Evolutionary conservation across 2,329 filamentous ascomycete genomes (phyloP).

Genomic region (Diaporthe caulivora): DNA sequence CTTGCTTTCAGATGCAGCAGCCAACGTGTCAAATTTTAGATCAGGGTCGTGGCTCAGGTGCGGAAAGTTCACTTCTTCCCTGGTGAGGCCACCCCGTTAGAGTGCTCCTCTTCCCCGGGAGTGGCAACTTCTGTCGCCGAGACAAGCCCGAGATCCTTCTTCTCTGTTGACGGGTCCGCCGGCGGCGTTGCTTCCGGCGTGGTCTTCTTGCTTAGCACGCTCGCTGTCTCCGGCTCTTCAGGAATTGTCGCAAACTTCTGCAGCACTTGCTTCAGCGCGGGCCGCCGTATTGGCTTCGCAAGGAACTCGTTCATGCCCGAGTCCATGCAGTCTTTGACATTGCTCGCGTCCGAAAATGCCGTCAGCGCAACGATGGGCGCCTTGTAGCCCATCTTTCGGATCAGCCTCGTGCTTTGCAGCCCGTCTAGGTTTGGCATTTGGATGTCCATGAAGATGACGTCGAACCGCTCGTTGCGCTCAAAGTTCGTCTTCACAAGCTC

Average conservation of each 20-base stretch:
- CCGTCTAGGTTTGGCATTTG: slow-evolving; percentile 96
- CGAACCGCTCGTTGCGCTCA: slow-evolving; percentile 78
- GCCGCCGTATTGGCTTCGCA: slow-evolving; percentile 80
- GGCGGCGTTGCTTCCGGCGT: slow-evolving; percentile 46
- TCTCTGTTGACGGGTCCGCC: slow-evolving; percentile 9
- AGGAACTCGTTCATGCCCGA: slow-evolving; percentile 95
- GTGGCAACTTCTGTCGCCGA: slow-evolving; percentile 28
- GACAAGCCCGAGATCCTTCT: slow-evolving; percentile 13
- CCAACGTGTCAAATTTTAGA: no score
- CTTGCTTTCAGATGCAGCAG: neutral
- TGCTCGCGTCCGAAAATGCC: slow-evolving; percentile 91
- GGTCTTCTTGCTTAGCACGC: slow-evolving; percentile 49
- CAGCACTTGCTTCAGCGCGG: slow-evolving; percentile 86
- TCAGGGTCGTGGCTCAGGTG: neutral
- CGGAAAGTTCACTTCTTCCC: slow-evolving; percentile 25
- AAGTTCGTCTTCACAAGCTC: slow-evolving; percentile 88
- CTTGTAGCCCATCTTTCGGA: slow-evolving; percentile 86
- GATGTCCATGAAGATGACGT: slow-evolving; percentile 96
- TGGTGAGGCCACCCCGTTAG: slow-evolving; percentile 34
- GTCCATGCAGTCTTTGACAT: slow-evolving; percentile 87
- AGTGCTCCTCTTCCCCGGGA: slow-evolving; percentile 10
- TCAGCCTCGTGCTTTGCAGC: slow-evolving; percentile 85
- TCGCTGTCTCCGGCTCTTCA: slow-evolving; percentile 71
- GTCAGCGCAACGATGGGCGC: slow-evolving; percentile 92
- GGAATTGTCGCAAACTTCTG: slow-evolving; percentile 86